phyloP scores from a whole-genome alignment of 208 protist species.

The Leptomonas seymouri region DNA sequence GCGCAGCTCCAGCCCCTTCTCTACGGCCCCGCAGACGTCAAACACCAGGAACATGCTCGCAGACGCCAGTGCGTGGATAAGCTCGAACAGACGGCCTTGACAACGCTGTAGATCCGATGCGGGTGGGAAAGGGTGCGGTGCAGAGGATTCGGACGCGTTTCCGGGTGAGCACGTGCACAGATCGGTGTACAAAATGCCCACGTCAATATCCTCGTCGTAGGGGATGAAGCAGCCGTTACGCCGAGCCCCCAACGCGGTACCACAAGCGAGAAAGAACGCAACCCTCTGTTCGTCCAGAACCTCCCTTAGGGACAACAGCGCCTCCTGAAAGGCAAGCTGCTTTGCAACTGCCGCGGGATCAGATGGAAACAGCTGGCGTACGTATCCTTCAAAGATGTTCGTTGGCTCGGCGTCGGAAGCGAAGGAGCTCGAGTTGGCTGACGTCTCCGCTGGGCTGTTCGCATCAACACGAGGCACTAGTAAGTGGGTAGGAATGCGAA shows the following conservation, averaged over 20 bases:
- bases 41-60: conserved; percentile 56
- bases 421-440: background rate
- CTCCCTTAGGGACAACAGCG: conserved; percentile 58
- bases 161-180: background rate
- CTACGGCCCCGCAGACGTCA: conserved; percentile 75
- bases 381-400: conserved; percentile 23
- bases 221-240: conserved; percentile 86
- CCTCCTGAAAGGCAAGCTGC: conserved; percentile 67
- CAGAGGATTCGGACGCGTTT: background rate
- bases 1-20: conserved; percentile 80
- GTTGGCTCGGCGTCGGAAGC: too few species aligned
- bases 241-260: conserved; percentile 80
- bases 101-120: background rate
- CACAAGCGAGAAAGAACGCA: conserved; percentile 82
- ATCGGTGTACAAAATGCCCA: conserved; percentile 78
- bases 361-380: conserved; percentile 7
- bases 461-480: background rate
- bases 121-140: background rate
- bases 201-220: conserved; percentile 88
- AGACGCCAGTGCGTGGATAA: conserved; percentile 37
- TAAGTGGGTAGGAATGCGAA: conserved; percentile 16
- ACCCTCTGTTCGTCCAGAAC: conserved; percentile 30
- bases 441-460: background rate
- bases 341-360: conserved; percentile 22
- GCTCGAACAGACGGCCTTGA: conserved; percentile 28